A percentile compares a stretch with the other conserved stretches of the same genome.
phyloP scores from a whole-genome alignment of 2,329 filamentous ascomycete species.

The Sporothrix variecibatus region DNA sequence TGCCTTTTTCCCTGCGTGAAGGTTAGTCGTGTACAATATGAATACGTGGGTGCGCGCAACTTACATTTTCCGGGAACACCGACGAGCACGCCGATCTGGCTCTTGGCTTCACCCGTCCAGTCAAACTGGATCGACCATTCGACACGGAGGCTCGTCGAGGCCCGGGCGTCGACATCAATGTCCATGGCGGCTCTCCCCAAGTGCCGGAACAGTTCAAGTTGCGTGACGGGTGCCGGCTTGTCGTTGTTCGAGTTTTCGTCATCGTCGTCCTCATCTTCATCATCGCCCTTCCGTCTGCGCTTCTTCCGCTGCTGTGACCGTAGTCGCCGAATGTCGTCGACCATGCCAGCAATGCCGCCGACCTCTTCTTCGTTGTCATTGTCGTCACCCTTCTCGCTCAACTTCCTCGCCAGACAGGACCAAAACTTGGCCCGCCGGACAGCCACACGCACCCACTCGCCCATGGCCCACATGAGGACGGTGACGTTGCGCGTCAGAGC shows the following conservation, averaged over 20 bases:
- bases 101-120: constrained; percentile 72
- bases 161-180: constrained; percentile 38
- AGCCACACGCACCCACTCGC: constrained; percentile 66
- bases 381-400: constrained; percentile 42
- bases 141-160: constrained; percentile 51
- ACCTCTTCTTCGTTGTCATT: neutral
- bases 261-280: constrained; percentile 31
- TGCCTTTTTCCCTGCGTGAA: constrained; percentile 57
- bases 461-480: constrained; percentile 66
- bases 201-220: constrained; percentile 54
- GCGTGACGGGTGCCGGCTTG: constrained; percentile 32
- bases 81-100: constrained; percentile 55
- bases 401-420: constrained; percentile 53
- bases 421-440: constrained; percentile 64
- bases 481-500: constrained; percentile 58
- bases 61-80: constrained; percentile 65
- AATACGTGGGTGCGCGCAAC: constrained; percentile 38
- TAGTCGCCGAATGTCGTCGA: constrained; percentile 37
- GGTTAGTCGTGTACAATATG: constrained; percentile 14
- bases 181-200: constrained; percentile 57
- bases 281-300: constrained; percentile 10
- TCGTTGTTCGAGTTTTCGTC: constrained; percentile 32
- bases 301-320: constrained; percentile 34
- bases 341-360: constrained; percentile 28
- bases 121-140: constrained; percentile 68